These are phyloP conservation scores for Diaporthe sp. DNA, from an alignment of 2,329 filamentous ascomycete genomes.

Conservation along the genomic window DNA sequence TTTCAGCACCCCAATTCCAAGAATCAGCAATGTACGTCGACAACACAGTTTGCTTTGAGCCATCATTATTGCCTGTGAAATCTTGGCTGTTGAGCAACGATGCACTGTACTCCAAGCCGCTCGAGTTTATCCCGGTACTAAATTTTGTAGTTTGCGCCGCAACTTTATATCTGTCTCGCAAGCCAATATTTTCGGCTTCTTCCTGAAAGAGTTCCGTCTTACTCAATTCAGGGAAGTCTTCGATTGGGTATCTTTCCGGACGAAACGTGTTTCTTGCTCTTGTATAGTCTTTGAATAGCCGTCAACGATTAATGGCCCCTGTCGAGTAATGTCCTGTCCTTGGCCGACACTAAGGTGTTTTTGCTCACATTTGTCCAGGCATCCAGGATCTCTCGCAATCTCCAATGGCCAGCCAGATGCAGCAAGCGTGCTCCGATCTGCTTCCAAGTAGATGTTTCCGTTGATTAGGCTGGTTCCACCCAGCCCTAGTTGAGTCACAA, in stretches of 20 bases:
- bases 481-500: constrained; percentile 50
- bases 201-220: too few relatives aligned
- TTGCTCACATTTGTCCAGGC: too few relatives aligned
- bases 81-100: constrained; percentile 74
- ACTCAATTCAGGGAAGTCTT: too few relatives aligned
- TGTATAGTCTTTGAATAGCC: too few relatives aligned
- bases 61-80: constrained; percentile 75
- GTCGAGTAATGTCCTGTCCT: too few relatives aligned
- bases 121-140: constrained; percentile 70
- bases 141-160: constrained; percentile 64
- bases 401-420: constrained; percentile 66
- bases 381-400: too few relatives aligned
- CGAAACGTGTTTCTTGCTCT: too few relatives aligned
- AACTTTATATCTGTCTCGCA: too few relatives aligned
- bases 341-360: too few relatives aligned
- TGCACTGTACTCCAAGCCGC: constrained; percentile 74
- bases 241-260: too few relatives aligned
- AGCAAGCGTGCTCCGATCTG: constrained; percentile 66
- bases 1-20: constrained; percentile 80
- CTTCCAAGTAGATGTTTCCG: constrained; percentile 75
- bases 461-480: constrained; percentile 77
- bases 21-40: constrained; percentile 78
- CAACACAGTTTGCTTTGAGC: constrained; percentile 75
- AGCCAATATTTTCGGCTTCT: too few relatives aligned
- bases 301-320: too few relatives aligned